phyloP scores from a whole-genome alignment of 768 basidiomycete species.

The Tylopilus intermedius region DNA sequence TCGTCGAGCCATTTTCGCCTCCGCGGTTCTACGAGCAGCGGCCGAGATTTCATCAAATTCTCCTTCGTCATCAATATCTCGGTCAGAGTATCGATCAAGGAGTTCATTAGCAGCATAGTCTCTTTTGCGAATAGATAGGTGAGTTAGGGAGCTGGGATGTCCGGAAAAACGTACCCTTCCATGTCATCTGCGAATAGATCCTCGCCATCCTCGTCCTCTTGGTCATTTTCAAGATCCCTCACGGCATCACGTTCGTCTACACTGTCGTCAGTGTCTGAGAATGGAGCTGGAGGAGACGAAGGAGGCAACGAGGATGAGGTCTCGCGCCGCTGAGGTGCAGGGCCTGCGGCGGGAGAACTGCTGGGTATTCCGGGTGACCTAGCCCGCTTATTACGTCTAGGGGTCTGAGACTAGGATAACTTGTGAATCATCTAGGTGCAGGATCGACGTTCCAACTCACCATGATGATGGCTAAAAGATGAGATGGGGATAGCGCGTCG shows the following conservation, averaged over 20 bases:
- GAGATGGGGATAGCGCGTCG: conserved; percentile 36
- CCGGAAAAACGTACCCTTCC: conserved; percentile 51
- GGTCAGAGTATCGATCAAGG: conserved; percentile 84
- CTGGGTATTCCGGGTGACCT: conserved; percentile 49
- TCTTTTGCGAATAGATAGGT: conserved; percentile 32
- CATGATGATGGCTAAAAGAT: conserved; percentile 31
- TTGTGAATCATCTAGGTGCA: not conserved
- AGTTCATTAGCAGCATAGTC: conserved; percentile 83
- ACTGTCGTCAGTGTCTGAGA: conserved; percentile 84
- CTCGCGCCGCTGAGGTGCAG: conserved; percentile 46
- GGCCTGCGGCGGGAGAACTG: conserved; percentile 41
- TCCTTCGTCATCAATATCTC: conserved; percentile 80
- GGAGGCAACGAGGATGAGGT: conserved; percentile 79
- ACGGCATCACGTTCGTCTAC: conserved; percentile 67
- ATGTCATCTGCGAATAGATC: conserved; percentile 86
- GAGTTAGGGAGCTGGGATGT: conserved; percentile 5
- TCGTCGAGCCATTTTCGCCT: conserved; percentile 81
- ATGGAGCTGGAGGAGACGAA: conserved; percentile 76
- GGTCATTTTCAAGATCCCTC: conserved; percentile 60
- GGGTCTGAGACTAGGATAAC: conserved; percentile 34
- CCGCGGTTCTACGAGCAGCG: conserved; percentile 73
- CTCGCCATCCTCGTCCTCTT: conserved; percentile 81
- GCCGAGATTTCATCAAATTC: conserved; percentile 64
- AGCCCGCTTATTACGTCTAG: conserved; percentile 59
- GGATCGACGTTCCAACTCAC: conserved; percentile 24